Conservation (phyloP, 1,139 yeast species). For the Geotrichum cucujoidarum region DNA sequence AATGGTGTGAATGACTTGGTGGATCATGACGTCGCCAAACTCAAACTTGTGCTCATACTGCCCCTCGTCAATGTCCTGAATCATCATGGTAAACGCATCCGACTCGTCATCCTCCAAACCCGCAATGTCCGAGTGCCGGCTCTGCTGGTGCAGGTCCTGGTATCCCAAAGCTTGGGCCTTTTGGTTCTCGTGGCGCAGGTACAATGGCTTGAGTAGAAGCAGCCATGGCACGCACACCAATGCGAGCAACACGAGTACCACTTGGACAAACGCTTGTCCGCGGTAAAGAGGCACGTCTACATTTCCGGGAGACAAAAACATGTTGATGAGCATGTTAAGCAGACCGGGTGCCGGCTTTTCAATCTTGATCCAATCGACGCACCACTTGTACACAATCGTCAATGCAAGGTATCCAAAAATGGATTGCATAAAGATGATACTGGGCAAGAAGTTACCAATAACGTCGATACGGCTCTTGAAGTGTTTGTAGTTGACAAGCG, state of each 20-base stretch:
- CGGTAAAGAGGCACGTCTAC: slow-evolving; percentile 78
- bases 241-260: slow-evolving; percentile 68
- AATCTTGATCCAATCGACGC: slow-evolving; percentile 79
- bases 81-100: slow-evolving; percentile 29
- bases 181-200: slow-evolving; percentile 47
- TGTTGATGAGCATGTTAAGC: slow-evolving; percentile 88
- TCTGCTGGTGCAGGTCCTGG: slow-evolving; percentile 24
- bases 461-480: slow-evolving; percentile 78
- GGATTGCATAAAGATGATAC: slow-evolving; percentile 88
- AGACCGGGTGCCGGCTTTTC: slow-evolving; percentile 85
- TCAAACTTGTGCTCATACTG: slow-evolving; percentile 52
- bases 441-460: slow-evolving; percentile 90
- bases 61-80: slow-evolving; percentile 42
- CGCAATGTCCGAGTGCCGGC: slow-evolving; percentile 25
- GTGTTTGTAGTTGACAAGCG: slow-evolving; percentile 71
- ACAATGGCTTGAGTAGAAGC: slow-evolving; percentile 79
- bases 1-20: slow-evolving; percentile 96
- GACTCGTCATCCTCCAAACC: slow-evolving; percentile 36
- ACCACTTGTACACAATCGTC: slow-evolving; percentile 89
- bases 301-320: slow-evolving; percentile 91
- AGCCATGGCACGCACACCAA: slow-evolving; percentile 94
- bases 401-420: slow-evolving; percentile 87
- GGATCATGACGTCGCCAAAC: slow-evolving; percentile 92
- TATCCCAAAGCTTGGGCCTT: slow-evolving; percentile 27
- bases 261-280: slow-evolving; percentile 79